Evolutionary conservation across 2,329 filamentous ascomycete genomes (phyloP).

Genomic region (Aspergillus carbonarius): DNA sequence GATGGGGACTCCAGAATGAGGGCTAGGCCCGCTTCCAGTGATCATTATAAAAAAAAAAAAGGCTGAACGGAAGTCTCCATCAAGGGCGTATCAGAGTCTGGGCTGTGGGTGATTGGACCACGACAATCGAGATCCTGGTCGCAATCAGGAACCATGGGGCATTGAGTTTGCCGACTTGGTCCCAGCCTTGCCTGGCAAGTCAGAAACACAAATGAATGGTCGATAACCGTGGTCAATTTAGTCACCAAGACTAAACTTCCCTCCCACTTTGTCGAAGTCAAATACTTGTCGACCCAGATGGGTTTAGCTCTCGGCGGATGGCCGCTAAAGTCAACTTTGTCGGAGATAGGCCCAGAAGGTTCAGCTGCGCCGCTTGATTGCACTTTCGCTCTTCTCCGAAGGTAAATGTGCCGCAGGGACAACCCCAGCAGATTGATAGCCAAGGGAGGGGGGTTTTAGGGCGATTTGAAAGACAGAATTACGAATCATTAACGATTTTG

Average conservation of each 20-base stretch:
- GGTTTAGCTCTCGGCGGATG: neutral
- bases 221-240: neutral
- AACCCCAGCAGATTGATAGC: neutral
- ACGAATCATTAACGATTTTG: neutral
- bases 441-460: neutral
- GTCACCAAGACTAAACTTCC: neutral
- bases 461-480: neutral
- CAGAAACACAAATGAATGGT: neutral
- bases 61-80: neutral
- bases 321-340: neutral
- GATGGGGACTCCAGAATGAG: neutral
- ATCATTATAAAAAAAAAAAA: neutral
- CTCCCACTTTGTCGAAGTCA: neutral
- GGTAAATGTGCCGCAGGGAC: neutral
- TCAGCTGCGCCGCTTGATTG: neutral
- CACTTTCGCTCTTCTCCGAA: conserved; percentile 5
- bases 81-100: neutral
- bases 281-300: neutral
- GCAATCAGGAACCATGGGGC: conserved; percentile 7
- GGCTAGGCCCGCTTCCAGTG: neutral
- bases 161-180: neutral
- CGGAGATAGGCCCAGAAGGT: neutral
- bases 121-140: neutral
- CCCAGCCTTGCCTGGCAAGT: neutral
- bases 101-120: conserved; percentile 1